Conservation (phyloP, 2,329 filamentous ascomycete genomes). For the Colletotrichum sp. region DNA sequence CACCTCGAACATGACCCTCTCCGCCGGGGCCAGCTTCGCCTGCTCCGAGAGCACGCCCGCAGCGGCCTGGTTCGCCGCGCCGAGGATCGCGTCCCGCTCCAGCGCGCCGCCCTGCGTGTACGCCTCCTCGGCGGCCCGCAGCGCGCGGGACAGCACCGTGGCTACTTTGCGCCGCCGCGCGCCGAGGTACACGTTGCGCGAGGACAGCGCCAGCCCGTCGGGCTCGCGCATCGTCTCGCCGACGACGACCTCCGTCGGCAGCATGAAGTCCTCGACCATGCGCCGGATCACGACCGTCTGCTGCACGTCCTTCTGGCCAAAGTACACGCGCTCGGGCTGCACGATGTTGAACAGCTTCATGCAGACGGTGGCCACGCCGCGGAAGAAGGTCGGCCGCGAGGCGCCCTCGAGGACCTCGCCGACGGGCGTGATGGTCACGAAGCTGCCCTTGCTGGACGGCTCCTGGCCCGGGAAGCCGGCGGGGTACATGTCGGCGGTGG, state of each 20-base stretch:
- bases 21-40: slow-evolving; percentile 57
- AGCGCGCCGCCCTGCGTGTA: slow-evolving; percentile 57
- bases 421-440: slow-evolving; percentile 89
- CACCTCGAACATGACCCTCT: slow-evolving; percentile 78
- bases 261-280: slow-evolving; percentile 86
- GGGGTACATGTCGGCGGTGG: slow-evolving; percentile 86
- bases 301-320: slow-evolving; percentile 98
- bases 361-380: slow-evolving; percentile 94
- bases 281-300: slow-evolving; percentile 89
- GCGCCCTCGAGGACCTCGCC: slow-evolving; percentile 82
- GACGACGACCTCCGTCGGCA: slow-evolving; percentile 77
- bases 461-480: slow-evolving; percentile 76
- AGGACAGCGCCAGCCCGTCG: slow-evolving; percentile 90
- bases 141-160: slow-evolving; percentile 71
- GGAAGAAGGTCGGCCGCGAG: slow-evolving; percentile 91
- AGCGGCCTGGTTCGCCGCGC: slow-evolving; percentile 69
- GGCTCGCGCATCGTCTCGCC: slow-evolving; percentile 75
- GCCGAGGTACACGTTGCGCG: slow-evolving; percentile 92
- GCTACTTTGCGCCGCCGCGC: slow-evolving; percentile 73
- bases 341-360: slow-evolving; percentile 71
- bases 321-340: slow-evolving; percentile 76
- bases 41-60: slow-evolving; percentile 65
- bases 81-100: slow-evolving; percentile 71
- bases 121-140: slow-evolving; percentile 72
- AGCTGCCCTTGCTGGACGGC: slow-evolving; percentile 80